Evolutionary conservation across 75 land plant genomes (phyloP), one percentile per base, ranked within the genome.

Genomic region (Pinus taeda): DNA sequence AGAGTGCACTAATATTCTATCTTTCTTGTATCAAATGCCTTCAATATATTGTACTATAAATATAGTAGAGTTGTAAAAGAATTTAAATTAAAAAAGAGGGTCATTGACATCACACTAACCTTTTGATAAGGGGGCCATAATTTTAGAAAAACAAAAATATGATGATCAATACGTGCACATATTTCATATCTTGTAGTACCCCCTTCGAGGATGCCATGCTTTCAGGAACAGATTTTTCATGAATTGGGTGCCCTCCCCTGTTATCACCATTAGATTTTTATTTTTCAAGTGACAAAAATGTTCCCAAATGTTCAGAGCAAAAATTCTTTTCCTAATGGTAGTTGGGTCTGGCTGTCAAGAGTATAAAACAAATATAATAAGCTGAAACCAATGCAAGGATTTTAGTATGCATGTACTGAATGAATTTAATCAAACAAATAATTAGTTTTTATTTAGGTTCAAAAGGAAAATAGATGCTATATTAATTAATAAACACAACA

Each of bases 271-370:
- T 79, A 66, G 30, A 72, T 20, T 45, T 72, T 14, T 80, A 64
- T 8, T 17, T 79, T 24, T 83, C 79, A 59, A 63, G 3, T 12
- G 29, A 21, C 15, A 1, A 22, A 29, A 18, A 9, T 39, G 24
- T 59, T 37, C 53, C 8, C 6, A 57, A 59, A 29, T 22, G 36
- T 15, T 26, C 42, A 17, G 81, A 83, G 21, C 8, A 73, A 20
- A 55, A 5, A 56, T 76, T 74, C 70, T 42, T 70, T 26, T 75
- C 79, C 74, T 77, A 86, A 20, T 93, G 90, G 72, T 94, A 94
- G 55, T 55, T 79, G 26, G 93, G 97, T 91, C 97, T 94, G 90
- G 88, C 92, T 88, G 94, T 80, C 89, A 76, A 18, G 11, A 73
- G 71, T 30, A 55, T 42, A 24, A 55, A 71, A 37, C 45, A 75